phyloP scores from a whole-genome alignment of 1,284 basidiomycete species.

The Bjerkandera adusta region DNA sequence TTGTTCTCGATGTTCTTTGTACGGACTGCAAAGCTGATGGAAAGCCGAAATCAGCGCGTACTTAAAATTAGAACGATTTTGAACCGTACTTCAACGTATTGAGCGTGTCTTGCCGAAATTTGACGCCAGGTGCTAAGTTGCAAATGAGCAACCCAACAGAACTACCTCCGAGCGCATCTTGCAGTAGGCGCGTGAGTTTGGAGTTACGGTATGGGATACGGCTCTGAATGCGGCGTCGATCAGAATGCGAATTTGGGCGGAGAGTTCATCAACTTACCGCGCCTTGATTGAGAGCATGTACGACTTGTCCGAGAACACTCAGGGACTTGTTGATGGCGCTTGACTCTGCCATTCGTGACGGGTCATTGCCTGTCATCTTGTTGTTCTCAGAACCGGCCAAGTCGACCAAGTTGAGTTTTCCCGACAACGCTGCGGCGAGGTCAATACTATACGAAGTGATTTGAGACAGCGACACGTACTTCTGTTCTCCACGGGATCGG shows the following conservation, averaged over 20 bases:
- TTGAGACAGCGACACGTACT: conserved; percentile 35
- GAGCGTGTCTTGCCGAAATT: conserved; percentile 78
- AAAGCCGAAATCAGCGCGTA: conserved; percentile 3
- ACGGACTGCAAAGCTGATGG: conserved; percentile 68
- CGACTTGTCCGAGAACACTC: conserved; percentile 79
- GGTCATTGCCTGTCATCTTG: conserved; percentile 83
- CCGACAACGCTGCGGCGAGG: conserved; percentile 45
- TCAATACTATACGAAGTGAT: not conserved
- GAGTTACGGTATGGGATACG: conserved; percentile 85
- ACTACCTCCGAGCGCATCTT: conserved; percentile 80
- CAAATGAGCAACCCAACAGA: conserved; percentile 79
- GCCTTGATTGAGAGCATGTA: conserved; percentile 76
- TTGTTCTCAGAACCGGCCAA: conserved; percentile 88
- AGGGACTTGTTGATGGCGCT: conserved; percentile 84
- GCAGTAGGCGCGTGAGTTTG: conserved; percentile 78
- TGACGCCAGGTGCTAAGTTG: conserved; percentile 77
- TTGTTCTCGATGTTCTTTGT: conserved; percentile 82
- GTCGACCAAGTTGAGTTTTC: conserved; percentile 83
- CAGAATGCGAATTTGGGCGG: not conserved
- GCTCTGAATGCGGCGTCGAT: conserved; percentile 37
- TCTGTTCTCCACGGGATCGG: conserved; percentile 44
- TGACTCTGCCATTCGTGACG: conserved; percentile 77
- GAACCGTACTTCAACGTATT: conserved; percentile 77
- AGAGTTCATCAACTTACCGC: conserved; percentile 42
- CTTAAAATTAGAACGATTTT: conserved; percentile 1